phyloP scores from a whole-genome alignment of 2,329 filamentous ascomycete genomes.

The Talaromyces funiculosus region DNA sequence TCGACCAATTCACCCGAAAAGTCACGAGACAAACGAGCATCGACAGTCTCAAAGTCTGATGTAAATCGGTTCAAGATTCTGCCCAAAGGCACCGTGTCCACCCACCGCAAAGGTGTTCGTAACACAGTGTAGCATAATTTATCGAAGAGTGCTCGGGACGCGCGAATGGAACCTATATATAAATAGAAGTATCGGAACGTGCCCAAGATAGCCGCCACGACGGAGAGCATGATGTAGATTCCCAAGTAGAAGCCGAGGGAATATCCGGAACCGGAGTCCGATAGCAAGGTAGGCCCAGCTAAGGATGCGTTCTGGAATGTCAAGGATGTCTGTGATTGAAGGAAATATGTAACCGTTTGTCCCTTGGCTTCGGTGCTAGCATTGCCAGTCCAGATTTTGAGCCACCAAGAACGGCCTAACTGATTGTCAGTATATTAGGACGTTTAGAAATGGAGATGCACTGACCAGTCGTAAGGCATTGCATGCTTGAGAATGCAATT shows the following conservation, averaged over 20 bases:
- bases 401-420: slow-evolving; percentile 40
- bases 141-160: slow-evolving; percentile 64
- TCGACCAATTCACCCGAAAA: slow-evolving; percentile 56
- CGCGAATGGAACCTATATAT: slow-evolving; percentile 60
- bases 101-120: slow-evolving; percentile 68
- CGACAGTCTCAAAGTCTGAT: slow-evolving; percentile 68
- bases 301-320: neutral
- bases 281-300: neutral
- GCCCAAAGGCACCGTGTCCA: slow-evolving; percentile 73
- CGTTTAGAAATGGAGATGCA: slow-evolving; percentile 39
- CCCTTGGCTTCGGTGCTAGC: slow-evolving; percentile 15
- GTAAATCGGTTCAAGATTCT: slow-evolving; percentile 74
- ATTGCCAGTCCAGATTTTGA: slow-evolving; percentile 42
- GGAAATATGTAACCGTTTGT: slow-evolving; percentile 11
- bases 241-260: slow-evolving; percentile 64
- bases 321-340: neutral
- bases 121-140: slow-evolving; percentile 62
- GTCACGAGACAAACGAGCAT: slow-evolving; percentile 60
- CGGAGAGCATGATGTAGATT: slow-evolving; percentile 60
- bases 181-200: slow-evolving; percentile 59
- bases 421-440: slow-evolving; percentile 19
- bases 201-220: slow-evolving; percentile 53
- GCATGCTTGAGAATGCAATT: slow-evolving; percentile 49
- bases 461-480: slow-evolving; percentile 21
- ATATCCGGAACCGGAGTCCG: neutral